Percentiles rank a stretch among this genome's conserved stretches.
These are phyloP conservation scores for Drosera capensis DNA, from an alignment of 148 eudicot genomes.

Conservation along the genomic window DNA sequence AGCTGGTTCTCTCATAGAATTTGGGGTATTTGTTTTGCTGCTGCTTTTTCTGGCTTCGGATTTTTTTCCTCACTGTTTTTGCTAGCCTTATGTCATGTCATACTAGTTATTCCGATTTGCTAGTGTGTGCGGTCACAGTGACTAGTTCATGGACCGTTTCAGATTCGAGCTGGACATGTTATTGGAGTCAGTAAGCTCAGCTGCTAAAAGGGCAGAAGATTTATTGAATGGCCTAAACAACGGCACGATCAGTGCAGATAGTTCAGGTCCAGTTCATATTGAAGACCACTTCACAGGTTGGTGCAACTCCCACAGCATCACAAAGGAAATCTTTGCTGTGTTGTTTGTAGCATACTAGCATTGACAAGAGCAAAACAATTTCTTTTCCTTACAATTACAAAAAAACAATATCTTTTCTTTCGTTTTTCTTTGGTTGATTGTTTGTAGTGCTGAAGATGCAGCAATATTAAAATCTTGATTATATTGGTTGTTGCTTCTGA, in stretches of 20 bases:
- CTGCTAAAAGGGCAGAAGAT: slow-evolving; percentile 73
- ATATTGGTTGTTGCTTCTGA: neutral
- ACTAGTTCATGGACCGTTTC: slow-evolving; percentile 5
- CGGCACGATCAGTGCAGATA: slow-evolving; percentile 27
- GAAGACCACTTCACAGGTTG: slow-evolving; percentile 89
- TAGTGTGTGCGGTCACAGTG: neutral
- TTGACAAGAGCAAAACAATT: no score
- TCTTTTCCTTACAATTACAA: no score
- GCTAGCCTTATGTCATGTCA: no score
- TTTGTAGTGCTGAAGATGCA: neutral
- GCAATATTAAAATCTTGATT: neutral
- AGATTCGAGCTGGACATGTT: slow-evolving; percentile 98
- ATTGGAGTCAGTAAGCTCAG: slow-evolving; percentile 80
- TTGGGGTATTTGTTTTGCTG: no score
- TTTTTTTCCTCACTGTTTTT: no score
- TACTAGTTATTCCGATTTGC: no score
- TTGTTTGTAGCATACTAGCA: no score
- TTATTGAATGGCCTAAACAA: slow-evolving; percentile 47
- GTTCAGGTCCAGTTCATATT: slow-evolving; percentile 36
- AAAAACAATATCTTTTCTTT: no score
- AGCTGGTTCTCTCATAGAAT: no score
- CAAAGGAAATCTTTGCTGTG: no score
- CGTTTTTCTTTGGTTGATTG: slow-evolving; percentile 1
- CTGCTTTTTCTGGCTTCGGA: no score
- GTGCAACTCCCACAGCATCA: slow-evolving; percentile 3